Percentiles rank a stretch among this genome's conserved stretches.
Conservation (phyloP, 75 land plant species). For the Pinus tabuliformis region DNA sequence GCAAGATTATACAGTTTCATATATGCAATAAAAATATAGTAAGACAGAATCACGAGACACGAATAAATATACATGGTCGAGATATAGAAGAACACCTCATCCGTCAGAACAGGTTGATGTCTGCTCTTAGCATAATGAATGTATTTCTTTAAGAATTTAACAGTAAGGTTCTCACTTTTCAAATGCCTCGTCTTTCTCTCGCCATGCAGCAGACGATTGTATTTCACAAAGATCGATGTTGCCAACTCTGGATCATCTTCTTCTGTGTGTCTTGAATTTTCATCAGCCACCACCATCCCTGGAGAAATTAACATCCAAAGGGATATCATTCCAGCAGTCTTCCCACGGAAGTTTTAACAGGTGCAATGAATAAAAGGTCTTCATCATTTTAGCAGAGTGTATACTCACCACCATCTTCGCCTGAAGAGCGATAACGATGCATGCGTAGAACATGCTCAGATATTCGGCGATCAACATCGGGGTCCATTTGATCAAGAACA, state of each 20-base stretch:
- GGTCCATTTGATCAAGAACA: constrained; percentile 99
- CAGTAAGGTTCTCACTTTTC: constrained; percentile 78
- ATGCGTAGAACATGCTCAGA: constrained; percentile 89
- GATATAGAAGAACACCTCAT: constrained; percentile 70
- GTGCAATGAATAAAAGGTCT: not conserved
- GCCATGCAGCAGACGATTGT: constrained; percentile 93
- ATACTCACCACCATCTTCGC: constrained; percentile 68
- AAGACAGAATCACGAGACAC: too few relatives aligned
- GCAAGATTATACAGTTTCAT: not conserved
- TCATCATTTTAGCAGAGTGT: not conserved
- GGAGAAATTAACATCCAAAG: not conserved
- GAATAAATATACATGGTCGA: constrained; percentile 1
- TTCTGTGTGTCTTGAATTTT: constrained; percentile 48
- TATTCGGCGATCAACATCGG: constrained; percentile 86
- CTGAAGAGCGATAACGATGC: constrained; percentile 81
- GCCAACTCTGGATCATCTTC: constrained; percentile 76
- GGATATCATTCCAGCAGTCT: not conserved
- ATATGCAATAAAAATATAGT: not conserved
- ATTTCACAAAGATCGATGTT: constrained; percentile 84
- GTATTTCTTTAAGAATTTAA: constrained; percentile 94
- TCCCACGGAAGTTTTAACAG: not conserved
- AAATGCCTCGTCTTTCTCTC: constrained; percentile 57
- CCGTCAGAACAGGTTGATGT: constrained; percentile 82
- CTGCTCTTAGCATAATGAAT: constrained; percentile 94
- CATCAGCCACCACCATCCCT: constrained; percentile 52